Base-by-base conservation (phyloP, 768 basidiomycete species). In the Mrakia gelida region DNA sequence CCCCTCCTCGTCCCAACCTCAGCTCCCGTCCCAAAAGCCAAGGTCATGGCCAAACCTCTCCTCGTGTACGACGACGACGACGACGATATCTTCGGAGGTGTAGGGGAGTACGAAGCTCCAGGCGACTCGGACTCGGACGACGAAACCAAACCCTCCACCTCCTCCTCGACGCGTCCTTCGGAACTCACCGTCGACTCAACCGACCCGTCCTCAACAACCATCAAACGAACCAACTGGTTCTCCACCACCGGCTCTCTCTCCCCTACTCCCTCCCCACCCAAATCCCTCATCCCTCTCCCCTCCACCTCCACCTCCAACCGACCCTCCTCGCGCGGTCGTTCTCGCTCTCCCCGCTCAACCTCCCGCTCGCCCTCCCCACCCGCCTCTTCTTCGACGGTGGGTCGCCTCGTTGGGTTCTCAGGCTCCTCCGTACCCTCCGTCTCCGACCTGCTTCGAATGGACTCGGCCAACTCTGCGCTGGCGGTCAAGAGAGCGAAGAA, bases 371-470 rank as follows among this genome's bases (percentile, higher is more conserved):
- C 56, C n/a, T 73, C 73, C n/a, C 73, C 73, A 21, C 34, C 73
- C 15, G 23, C 73, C 4, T 49, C 77, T 54, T 38, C 59, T 45
- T 30, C 77, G 52, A 41, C 30, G 1, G 41, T 61, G 18, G 49
- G 32, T 32, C 72, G 73, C 8, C 63, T 78, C 15, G 73, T 74
- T 10, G 65, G 65, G 6, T 38, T 78, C 13, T 61, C 77, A 4
- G 77, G 77, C 26, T 67, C 71, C n/a, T 63, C 71, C 2, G 63
- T 95, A 26, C 92, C 93, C 49, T 94, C 92, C 23, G 92, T 96
- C 83, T 89, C 89, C 72, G 92, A 93, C 41, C 87, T 97, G 79
- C 85, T 98, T 56, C 91, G 90, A 9, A 89, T 92, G 86, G 92
- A 94, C 80, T 86, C 89, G 56, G 91, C 89, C 23, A 89, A 88